Evolutionary conservation across 371 early-diverging fungal species (phyloP), one percentile per base, ranked within the genome.

Genomic region (Neoconidiobolus thromboides): DNA sequence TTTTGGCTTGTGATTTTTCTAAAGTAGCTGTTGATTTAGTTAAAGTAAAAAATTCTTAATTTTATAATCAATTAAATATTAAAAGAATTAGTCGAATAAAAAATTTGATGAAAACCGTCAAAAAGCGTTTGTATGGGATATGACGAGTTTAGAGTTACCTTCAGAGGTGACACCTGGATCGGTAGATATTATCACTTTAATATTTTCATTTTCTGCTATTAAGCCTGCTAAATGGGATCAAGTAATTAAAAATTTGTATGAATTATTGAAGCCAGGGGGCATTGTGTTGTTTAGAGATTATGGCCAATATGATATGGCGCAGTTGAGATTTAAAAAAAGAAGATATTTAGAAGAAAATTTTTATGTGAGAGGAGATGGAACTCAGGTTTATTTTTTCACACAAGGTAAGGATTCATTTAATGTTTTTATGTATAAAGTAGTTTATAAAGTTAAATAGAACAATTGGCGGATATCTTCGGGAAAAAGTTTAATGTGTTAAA

Each of bases 291-390:
- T 93, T 70, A 76, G 93, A 50, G 94, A 93, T 69, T 93, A 93
- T 66, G 93, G 83, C 1, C 64, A 83, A 4, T 88, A 87, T 65
- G 94, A 93, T 66, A 78, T 85, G 64, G 89, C 93, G 0, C 91
- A 93, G 64, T 71, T 92, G 65, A 80, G 88, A 65, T 93, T 93
- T 65, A 74, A 79, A 60, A 73, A 80, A 0, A 82, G 83, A 38
- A 82, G 85, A 61, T 82, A 80, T 60, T 68, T 93, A 3, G 82
- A 82, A 56, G 81, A 83, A 26, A 88, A 85, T 61, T 66, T 91
- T 44, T 93, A 91, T 68, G 87, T 86, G 43, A 86, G 94, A 56
- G 90, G 90, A 63, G 94, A 93, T 66, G 92, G 92, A 42, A 77
- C 78, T 12, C 67, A 76, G 76, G 79, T 73, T 44, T 87, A 75